These are phyloP conservation scores for Lasiodiplodia sp. DNA, from an alignment of 2,329 filamentous ascomycete species.

Conservation along the genomic window DNA sequence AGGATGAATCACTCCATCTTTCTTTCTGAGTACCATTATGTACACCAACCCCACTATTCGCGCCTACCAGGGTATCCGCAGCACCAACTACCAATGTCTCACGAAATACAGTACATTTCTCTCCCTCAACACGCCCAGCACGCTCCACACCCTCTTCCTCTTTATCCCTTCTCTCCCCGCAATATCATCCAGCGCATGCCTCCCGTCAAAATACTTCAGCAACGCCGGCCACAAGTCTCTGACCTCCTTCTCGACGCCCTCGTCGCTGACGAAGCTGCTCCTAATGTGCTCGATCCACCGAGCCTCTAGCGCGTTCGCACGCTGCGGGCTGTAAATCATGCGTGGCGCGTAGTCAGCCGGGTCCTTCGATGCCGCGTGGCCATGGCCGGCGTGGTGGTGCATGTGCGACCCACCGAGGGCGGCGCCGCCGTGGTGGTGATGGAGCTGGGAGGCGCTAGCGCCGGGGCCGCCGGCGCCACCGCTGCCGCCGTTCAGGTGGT, in stretches of 20 bases:
- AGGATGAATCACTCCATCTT: neutral
- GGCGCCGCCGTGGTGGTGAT: slow-evolving; percentile 29
- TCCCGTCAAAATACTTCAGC: slow-evolving; percentile 87
- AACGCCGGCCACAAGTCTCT: slow-evolving; percentile 75
- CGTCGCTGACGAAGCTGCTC: slow-evolving; percentile 40
- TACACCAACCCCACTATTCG: neutral
- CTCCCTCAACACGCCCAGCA: slow-evolving; percentile 70
- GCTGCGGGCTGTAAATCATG: slow-evolving; percentile 75
- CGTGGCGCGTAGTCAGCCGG: slow-evolving; percentile 39
- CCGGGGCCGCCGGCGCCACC: slow-evolving; percentile 11
- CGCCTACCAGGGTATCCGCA: neutral
- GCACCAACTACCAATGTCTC: slow-evolving; percentile 46
- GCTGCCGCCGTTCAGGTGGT: neutral
- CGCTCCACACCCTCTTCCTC: slow-evolving; percentile 68
- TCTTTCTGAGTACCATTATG: neutral
- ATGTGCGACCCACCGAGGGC: neutral
- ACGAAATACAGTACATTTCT: slow-evolving; percentile 64
- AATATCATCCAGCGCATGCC: slow-evolving; percentile 84
- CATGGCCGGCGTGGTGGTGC: slow-evolving; percentile 30
- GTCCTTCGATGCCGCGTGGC: slow-evolving; percentile 29
- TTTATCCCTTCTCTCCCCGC: slow-evolving; percentile 86
- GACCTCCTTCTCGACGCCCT: slow-evolving; percentile 51
- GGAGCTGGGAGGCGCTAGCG: slow-evolving; percentile 32
- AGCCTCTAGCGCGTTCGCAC: slow-evolving; percentile 78
- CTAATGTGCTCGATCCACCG: slow-evolving; percentile 65